These are phyloP conservation scores for Epichloe baconii DNA, from an alignment of 2,329 filamentous ascomycete genomes.

Conservation along the genomic window DNA sequence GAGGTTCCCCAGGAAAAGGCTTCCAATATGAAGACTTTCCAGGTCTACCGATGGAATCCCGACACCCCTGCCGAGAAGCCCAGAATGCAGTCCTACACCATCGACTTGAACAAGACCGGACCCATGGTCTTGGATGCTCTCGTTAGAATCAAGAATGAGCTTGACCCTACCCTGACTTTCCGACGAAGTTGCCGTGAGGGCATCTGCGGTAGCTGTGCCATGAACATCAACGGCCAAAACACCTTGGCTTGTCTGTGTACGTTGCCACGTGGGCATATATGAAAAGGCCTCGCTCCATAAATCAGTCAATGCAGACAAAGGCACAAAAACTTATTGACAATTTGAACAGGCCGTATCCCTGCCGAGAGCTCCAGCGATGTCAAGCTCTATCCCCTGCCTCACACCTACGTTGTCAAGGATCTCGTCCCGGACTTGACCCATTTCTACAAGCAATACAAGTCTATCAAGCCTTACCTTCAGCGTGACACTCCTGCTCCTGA, in stretches of 20 bases:
- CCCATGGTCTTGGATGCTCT: constrained; percentile 97
- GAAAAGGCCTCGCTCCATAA: neutral
- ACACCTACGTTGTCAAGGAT: constrained; percentile 99
- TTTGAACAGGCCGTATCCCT: constrained; percentile 69
- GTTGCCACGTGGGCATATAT: constrained; percentile 22
- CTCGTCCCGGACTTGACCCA: constrained; percentile 94
- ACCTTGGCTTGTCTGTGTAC: constrained; percentile 94
- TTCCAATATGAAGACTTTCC: constrained; percentile 79
- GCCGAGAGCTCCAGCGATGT: constrained; percentile 66
- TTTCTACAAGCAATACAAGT: constrained; percentile 99
- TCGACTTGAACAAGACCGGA: constrained; percentile 97
- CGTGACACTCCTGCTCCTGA: constrained; percentile 72
- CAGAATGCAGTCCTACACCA: constrained; percentile 83
- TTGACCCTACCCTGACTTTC: constrained; percentile 94
- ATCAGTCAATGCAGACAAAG: neutral
- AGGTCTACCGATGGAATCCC: constrained; percentile 98
- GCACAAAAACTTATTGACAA: neutral
- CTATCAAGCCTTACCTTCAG: constrained; percentile 97
- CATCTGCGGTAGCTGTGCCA: constrained; percentile 96
- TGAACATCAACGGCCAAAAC: constrained; percentile 99
- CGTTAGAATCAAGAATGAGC: constrained; percentile 97
- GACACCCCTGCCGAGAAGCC: constrained; percentile 88
- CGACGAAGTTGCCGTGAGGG: constrained; percentile 92
- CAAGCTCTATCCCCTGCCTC: constrained; percentile 94
- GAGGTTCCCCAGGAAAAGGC: constrained; percentile 50